Percentiles rank a stretch among this genome's conserved stretches.
phyloP scores from a whole-genome alignment of 306 rosid species.

The Cyclanthera cordifolia region DNA sequence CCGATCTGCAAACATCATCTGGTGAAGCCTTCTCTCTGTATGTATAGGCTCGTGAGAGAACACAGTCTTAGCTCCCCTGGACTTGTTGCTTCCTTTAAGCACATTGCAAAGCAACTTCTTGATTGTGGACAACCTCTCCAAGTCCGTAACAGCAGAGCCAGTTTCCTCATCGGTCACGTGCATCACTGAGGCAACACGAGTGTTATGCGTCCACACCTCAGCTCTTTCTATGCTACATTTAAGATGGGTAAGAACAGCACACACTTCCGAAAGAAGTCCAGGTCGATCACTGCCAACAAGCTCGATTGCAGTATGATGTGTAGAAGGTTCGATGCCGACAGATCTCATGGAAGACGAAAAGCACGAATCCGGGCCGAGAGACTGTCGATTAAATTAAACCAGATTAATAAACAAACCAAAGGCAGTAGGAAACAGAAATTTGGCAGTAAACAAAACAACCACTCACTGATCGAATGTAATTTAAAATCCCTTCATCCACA shows the following conservation, averaged over 20 bases:
- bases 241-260: slow-evolving; percentile 69
- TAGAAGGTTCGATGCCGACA: slow-evolving; percentile 53
- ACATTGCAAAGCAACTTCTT: slow-evolving; percentile 72
- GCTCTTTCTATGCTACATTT: slow-evolving; percentile 74
- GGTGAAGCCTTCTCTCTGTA: slow-evolving; percentile 86
- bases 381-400: slow-evolving; percentile 25
- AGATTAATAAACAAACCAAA: neutral
- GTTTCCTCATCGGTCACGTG: slow-evolving; percentile 57
- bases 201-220: slow-evolving; percentile 90
- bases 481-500: slow-evolving; percentile 60
- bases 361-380: slow-evolving; percentile 82
- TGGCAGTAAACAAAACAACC: slow-evolving; percentile 2
- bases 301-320: slow-evolving; percentile 64
- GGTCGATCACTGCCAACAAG: slow-evolving; percentile 83
- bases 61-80: slow-evolving; percentile 59
- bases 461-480: slow-evolving; percentile 59
- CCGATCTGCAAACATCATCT: slow-evolving; percentile 93
- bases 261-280: slow-evolving; percentile 76
- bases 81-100: slow-evolving; percentile 65
- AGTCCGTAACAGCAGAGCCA: slow-evolving; percentile 46
- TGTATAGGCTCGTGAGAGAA: slow-evolving; percentile 61
- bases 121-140: slow-evolving; percentile 47
- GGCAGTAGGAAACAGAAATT: neutral
- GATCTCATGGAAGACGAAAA: slow-evolving; percentile 52
- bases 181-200: slow-evolving; percentile 72